phyloP scores from a whole-genome alignment of 1,139 yeast species.

The Hemisphaericaspora subhashii region DNA sequence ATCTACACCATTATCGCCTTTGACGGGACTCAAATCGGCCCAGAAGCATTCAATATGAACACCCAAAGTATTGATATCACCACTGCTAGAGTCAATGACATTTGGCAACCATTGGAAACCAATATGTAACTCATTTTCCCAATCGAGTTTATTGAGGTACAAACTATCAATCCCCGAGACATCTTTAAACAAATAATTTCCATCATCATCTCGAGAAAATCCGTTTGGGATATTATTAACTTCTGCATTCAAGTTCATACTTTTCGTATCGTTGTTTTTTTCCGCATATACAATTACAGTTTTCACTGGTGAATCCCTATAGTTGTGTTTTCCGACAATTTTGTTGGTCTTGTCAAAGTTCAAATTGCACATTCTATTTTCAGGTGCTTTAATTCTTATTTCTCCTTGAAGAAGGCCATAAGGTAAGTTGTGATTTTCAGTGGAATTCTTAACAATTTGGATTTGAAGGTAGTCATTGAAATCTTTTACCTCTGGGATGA shows the following conservation, averaged over 20 bases:
- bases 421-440: constrained; percentile 45
- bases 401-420: constrained; percentile 71
- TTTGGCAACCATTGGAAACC: constrained; percentile 81
- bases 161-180: constrained; percentile 62
- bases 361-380: constrained; percentile 64
- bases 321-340: constrained; percentile 8
- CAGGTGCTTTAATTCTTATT: constrained; percentile 54
- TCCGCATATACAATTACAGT: constrained; percentile 53
- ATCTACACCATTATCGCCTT: constrained; percentile 34
- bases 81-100: constrained; percentile 43
- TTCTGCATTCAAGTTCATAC: constrained; percentile 1
- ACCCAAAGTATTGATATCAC: constrained; percentile 44
- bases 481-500: constrained; percentile 40
- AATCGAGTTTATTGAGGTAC: constrained; percentile 62
- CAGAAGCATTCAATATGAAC: constrained; percentile 65
- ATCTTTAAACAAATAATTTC: constrained; percentile 54
- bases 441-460: constrained; percentile 50
- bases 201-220: constrained; percentile 47
- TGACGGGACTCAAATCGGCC: constrained; percentile 53
- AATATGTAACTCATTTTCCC: constrained; percentile 58
- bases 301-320: constrained; percentile 54
- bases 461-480: constrained; percentile 48
- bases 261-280: constrained; percentile 14
- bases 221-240: constrained; percentile 54
- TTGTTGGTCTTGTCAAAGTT: constrained; percentile 37